Evolutionary conservation across 345 rosid genomes (phyloP).

Genomic region (Combretum micranthum): DNA sequence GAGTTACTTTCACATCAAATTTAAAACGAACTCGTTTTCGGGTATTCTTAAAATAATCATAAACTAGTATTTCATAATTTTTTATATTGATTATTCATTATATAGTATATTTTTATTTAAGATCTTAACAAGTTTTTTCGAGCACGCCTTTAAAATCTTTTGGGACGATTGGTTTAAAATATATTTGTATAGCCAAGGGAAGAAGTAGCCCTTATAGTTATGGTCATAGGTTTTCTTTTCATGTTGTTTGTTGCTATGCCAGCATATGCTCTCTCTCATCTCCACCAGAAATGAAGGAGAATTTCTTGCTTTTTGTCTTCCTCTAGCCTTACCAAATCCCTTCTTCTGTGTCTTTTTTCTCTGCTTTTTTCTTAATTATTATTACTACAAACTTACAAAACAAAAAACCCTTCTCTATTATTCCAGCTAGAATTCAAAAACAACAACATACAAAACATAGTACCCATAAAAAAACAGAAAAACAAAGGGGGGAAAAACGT

Average conservation of each 20-base stretch:
- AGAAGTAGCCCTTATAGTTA: background rate
- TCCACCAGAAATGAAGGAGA: constrained; percentile 28
- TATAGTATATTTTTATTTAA: too few relatives aligned
- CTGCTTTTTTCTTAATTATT: background rate
- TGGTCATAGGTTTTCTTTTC: background rate
- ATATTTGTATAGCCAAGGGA: background rate
- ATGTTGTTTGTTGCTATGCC: background rate
- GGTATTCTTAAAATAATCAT: too few relatives aligned
- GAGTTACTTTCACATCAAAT: too few relatives aligned
- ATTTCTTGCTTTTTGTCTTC: constrained; percentile 32
- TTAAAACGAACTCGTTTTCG: too few relatives aligned
- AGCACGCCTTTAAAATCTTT: too few relatives aligned
- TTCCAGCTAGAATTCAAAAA: background rate
- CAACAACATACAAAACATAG: too few relatives aligned
- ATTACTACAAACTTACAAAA: background rate
- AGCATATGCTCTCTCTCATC: constrained; percentile 6
- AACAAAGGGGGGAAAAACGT: too few relatives aligned
- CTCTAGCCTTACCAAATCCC: constrained; percentile 19
- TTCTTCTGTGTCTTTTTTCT: constrained; percentile 5
- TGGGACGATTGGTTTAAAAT: too few relatives aligned
- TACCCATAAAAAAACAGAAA: too few relatives aligned
- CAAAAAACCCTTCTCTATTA: background rate
- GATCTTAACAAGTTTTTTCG: too few relatives aligned
- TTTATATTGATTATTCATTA: too few relatives aligned
- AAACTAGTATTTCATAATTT: too few relatives aligned